These are phyloP conservation scores for Stagonosporopsis cucurbitacearum DNA, from an alignment of 2,329 filamentous ascomycete species.

Conservation along the genomic window DNA sequence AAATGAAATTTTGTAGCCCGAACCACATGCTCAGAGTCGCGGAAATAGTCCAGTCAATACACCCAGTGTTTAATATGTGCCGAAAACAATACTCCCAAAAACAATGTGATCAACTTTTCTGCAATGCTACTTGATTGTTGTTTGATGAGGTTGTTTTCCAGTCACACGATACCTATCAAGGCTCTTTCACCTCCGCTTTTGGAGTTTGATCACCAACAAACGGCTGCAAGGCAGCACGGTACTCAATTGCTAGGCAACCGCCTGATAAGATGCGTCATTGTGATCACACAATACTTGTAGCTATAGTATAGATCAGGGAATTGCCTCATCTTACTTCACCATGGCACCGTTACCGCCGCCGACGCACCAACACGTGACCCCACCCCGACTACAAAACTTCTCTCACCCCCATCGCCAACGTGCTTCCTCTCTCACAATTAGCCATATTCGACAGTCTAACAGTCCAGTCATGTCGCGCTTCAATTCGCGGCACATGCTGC, in stretches of 20 bases:
- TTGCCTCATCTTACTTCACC: background rate
- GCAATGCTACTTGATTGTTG: background rate
- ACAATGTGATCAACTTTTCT: background rate
- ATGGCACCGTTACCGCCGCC: background rate
- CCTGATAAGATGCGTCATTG: background rate
- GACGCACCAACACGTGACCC: background rate
- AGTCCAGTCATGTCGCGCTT: background rate
- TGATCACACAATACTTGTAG: background rate
- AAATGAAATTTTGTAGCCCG: too few species aligned
- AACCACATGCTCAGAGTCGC: too few species aligned
- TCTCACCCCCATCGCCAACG: background rate
- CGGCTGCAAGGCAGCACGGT: background rate
- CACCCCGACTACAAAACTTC: background rate
- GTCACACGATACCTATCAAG: conserved; percentile 1
- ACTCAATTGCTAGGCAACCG: background rate
- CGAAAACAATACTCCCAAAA: background rate
- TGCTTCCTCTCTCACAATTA: background rate
- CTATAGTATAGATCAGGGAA: background rate
- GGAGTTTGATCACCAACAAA: conserved; percentile 3
- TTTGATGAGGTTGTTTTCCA: background rate
- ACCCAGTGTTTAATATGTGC: background rate
- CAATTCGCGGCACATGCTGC: conserved; percentile 2
- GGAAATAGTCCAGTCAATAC: background rate
- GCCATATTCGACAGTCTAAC: background rate
- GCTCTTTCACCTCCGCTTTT: conserved; percentile 6